phyloP scores from a whole-genome alignment of 768 basidiomycete species.

The Lentinula sp. region DNA sequence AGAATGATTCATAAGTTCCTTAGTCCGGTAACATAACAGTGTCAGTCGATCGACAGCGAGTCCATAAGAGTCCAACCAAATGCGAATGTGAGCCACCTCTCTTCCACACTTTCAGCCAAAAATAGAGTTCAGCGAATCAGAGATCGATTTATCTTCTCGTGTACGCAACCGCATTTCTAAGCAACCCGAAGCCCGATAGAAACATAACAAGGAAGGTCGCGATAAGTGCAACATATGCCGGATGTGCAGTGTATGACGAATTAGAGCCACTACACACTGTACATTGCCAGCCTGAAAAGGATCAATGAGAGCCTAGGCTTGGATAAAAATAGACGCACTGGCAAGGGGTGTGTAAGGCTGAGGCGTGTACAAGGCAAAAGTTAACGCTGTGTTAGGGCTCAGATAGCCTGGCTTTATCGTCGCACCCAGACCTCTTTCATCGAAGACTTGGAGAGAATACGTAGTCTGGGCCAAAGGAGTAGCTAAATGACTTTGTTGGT shows the following conservation, averaged over 20 bases:
- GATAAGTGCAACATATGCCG: slow-evolving; percentile 48
- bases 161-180: slow-evolving; percentile 26
- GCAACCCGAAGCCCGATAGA: slow-evolving; percentile 56
- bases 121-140: no score
- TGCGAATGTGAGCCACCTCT: neutral
- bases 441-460: slow-evolving; percentile 78
- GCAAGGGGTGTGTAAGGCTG: slow-evolving; percentile 61
- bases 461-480: slow-evolving; percentile 69
- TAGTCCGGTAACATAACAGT: neutral
- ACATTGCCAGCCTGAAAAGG: slow-evolving; percentile 14
- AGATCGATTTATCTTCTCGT: neutral
- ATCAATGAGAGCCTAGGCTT: neutral
- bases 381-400: slow-evolving; percentile 58
- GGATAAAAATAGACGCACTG: slow-evolving; percentile 29
- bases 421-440: slow-evolving; percentile 69
- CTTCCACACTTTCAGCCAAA: neutral
- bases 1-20: neutral
- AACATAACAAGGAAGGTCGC: slow-evolving; percentile 58
- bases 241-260: slow-evolving; percentile 34
- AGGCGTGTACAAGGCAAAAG: slow-evolving; percentile 84
- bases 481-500: slow-evolving; percentile 54
- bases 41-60: neutral
- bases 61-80: neutral
- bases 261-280: slow-evolving; percentile 15
- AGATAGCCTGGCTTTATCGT: slow-evolving; percentile 58